phyloP scores from a whole-genome alignment of 768 basidiomycete species.

The Suillus lakei region DNA sequence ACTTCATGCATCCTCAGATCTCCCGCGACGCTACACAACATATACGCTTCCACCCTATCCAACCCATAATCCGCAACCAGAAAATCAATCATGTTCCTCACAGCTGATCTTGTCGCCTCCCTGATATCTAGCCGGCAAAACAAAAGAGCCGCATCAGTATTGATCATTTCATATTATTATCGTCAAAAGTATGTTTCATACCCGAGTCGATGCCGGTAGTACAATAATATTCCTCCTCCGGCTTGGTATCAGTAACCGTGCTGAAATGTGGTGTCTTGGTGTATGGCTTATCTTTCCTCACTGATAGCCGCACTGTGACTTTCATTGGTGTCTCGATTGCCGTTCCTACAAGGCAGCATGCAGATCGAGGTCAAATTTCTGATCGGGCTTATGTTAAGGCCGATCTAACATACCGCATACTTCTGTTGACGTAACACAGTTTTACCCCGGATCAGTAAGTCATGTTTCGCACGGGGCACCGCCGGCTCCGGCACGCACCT shows the following conservation, averaged over 20 bases:
- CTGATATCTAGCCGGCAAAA: slow-evolving; percentile 43
- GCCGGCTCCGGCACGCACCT: slow-evolving; percentile 41
- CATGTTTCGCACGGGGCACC: not conserved
- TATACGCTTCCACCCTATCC: slow-evolving; percentile 55
- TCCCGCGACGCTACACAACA: slow-evolving; percentile 63
- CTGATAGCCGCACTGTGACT: slow-evolving; percentile 56
- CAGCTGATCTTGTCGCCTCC: slow-evolving; percentile 59
- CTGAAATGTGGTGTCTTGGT: slow-evolving; percentile 62
- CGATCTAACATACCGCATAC: slow-evolving; percentile 54
- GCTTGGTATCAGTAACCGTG: slow-evolving; percentile 32
- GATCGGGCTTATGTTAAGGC: not conserved
- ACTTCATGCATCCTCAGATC: slow-evolving; percentile 68
- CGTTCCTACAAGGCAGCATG: slow-evolving; percentile 45
- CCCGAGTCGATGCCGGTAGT: slow-evolving; percentile 60
- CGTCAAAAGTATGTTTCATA: slow-evolving; percentile 17
- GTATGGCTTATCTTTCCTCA: slow-evolving; percentile 59
- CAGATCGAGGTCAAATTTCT: not conserved
- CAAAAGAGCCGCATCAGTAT: not conserved
- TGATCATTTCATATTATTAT: not conserved
- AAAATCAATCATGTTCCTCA: slow-evolving; percentile 61
- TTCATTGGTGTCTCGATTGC: slow-evolving; percentile 70
- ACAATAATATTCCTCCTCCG: slow-evolving; percentile 50
- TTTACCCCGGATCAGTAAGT: slow-evolving; percentile 2
- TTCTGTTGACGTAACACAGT: slow-evolving; percentile 40
- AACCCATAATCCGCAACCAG: slow-evolving; percentile 49